A percentile compares a stretch with the other conserved stretches of the same genome.
phyloP scores from a whole-genome alignment of 1,284 basidiomycete genomes.

The Apiotrichum siamense region DNA sequence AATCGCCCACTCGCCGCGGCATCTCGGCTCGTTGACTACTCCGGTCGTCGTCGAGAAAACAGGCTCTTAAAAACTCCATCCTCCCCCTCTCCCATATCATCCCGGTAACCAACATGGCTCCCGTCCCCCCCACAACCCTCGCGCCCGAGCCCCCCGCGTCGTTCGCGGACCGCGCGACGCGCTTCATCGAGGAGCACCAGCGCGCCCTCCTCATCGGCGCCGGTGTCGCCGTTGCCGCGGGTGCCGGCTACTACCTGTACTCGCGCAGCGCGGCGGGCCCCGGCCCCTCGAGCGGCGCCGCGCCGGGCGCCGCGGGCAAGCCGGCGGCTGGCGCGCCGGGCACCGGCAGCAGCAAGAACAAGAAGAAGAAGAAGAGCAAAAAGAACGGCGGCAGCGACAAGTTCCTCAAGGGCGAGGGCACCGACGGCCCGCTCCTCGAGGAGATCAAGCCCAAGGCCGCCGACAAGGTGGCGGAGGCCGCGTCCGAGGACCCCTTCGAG shows the following conservation, averaged over 20 bases:
- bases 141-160: slow-evolving; percentile 20
- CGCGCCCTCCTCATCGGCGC: slow-evolving; percentile 49
- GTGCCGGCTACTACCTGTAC: slow-evolving; percentile 65
- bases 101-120: slow-evolving; percentile 13
- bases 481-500: slow-evolving; percentile 44
- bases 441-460: slow-evolving; percentile 52
- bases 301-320: slow-evolving; percentile 19
- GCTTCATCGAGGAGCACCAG: slow-evolving; percentile 47
- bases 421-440: slow-evolving; percentile 68
- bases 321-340: slow-evolving; percentile 6
- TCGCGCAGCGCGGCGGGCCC: slow-evolving; percentile 50
- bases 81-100: neutral
- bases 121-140: slow-evolving; percentile 12
- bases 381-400: slow-evolving; percentile 34
- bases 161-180: slow-evolving; percentile 34
- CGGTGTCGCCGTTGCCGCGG: slow-evolving; percentile 66
- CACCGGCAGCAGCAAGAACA: slow-evolving; percentile 52
- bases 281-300: neutral
- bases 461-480: slow-evolving; percentile 42
- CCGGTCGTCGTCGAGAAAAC: neutral
- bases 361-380: slow-evolving; percentile 56
- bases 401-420: slow-evolving; percentile 38
- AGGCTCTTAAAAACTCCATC: neutral
- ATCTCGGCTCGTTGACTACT: too few species aligned
- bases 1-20: too few species aligned